Evolutionary conservation across 306 rosid genomes (phyloP), one percentile per base, ranked within the genome.

Genomic region (Glycine soja): DNA sequence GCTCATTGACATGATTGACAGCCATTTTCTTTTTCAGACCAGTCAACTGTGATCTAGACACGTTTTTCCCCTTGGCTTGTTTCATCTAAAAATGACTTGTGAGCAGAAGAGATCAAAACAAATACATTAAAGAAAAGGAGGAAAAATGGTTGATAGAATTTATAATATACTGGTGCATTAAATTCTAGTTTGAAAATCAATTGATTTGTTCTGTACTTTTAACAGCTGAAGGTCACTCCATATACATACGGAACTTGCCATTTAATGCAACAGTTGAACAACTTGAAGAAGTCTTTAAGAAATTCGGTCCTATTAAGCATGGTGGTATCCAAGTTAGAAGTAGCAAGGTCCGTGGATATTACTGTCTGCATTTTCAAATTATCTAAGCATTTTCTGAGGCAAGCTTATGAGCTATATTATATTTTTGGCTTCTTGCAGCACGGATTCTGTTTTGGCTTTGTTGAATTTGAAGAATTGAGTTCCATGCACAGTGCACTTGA

Each of bases 321-420:
- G 97, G 87, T 58, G 99, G 99, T 63, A 90, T 96, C 86, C 99
- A 96, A 93, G 99, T 96, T 70, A 89, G 99, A 89, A 95, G 98
- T 81, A 95, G 83, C 76, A 86, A 83, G 89, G 89, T 93, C 46
- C 24, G 80, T 85, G 71, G 67, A 71, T 75, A 16, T 64, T 57
- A 34, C 66, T 67, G 74, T 53, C 80, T 70, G 71, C 64, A 42
- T 74, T 80, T 80, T 54, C 46, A 77, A 79, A 62, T 30, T 54
- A 69, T 19, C 36, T 69, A 40, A 72, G 72, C 15, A 57, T 85
- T 70, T 19, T 82, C 70, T 76, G 81, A 82, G 78, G 79, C 75
- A 38, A 74, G 72, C 80, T 86, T 70, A 80, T 53, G 43, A 62
- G 63, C 83, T 82, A 15, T 51, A 48, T 73, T 80, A 16, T 77